Evolutionary conservation across 345 rosid species (phyloP), one percentile per base, ranked within the genome.

Genomic region (Pugionium cornutum): DNA sequence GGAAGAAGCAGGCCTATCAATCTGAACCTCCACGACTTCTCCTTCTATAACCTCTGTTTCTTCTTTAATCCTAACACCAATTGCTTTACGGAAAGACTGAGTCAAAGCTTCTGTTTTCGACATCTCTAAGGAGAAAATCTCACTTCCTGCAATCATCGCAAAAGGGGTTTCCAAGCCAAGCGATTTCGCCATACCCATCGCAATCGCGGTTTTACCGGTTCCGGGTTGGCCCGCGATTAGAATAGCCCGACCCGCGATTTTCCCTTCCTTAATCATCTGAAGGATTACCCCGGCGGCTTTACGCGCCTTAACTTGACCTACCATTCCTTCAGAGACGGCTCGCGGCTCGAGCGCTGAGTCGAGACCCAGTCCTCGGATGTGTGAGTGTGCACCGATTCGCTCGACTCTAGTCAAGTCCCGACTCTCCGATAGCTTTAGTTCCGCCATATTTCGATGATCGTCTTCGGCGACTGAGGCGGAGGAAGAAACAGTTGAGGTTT

Each of bases 111-210:
- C 98, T 0, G 98, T 92, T 41, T 90, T 92, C 1, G 98, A 92
- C 96, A 92, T 90, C 36, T 90, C 96, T 1, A 92, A 81, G 1
- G 97, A 90, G 83, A 90, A 92, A 36, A 92, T 81, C 75, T 92
- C 98, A 53, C 96, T 88, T 2, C 73, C 97, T 1, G 96, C 86
- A 46, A 90, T 83, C 96, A 90, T 88, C 0, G 98, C 88, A 41
- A 92, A 92, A 27, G 98, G 98, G 27, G 98, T 92, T 64, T 92
- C 98, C 11, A 82, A 80, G 8, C 98, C 98, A 0, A 92, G 85
- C 3, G 98, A 92, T 69, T 90, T 92, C 9, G 98, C 98, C 92
- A 92, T 86, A 8, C 98, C 98, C 96, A 92, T 92, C 0, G 98
- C 98, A 28, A 90, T 92, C 10, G 98, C 98, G 0, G 97, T 92